Conservation (phyloP, 1,284 basidiomycete species). For the Baeospora myosura region DNA sequence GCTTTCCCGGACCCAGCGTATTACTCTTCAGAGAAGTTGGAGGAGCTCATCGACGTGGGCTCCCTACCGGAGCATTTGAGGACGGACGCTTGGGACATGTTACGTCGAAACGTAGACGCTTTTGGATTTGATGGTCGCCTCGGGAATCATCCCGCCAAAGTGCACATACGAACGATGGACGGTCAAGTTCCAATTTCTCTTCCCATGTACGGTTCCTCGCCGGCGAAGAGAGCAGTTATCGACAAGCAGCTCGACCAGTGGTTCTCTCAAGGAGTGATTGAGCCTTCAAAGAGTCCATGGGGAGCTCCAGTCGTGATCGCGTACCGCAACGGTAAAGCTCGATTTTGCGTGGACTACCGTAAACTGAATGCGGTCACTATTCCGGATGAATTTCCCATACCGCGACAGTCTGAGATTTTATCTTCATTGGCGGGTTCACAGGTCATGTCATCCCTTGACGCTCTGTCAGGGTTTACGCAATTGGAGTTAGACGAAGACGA, state of each 20-base stretch:
- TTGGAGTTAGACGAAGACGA: background rate
- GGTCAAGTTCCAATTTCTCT: conserved; percentile 16
- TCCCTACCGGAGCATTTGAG: conserved; percentile 8
- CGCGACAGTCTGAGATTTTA: background rate
- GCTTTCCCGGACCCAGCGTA: too few relatives aligned
- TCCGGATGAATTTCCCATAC: background rate
- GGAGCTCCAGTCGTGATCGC: background rate
- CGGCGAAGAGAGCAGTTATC: too few relatives aligned
- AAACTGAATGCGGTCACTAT: too few relatives aligned
- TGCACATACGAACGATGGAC: conserved; percentile 13
- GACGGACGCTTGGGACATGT: too few relatives aligned
- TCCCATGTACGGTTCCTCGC: conserved; percentile 20
- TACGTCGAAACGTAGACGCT: conserved; percentile 12
- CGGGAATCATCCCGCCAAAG: conserved; percentile 15
- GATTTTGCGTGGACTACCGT: too few relatives aligned
- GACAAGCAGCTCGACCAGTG: too few relatives aligned
- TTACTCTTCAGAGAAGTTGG: too few relatives aligned
- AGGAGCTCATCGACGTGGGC: conserved; percentile 7
- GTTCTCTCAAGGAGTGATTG: background rate
- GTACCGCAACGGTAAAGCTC: background rate
- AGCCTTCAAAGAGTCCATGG: background rate
- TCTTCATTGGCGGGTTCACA: background rate
- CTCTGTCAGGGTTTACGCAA: background rate
- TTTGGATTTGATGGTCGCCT: conserved; percentile 21
- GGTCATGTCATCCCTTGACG: background rate